Percentiles rank a stretch among this genome's conserved stretches.
Evolutionary conservation across 2,329 filamentous ascomycete genomes (phyloP).

Genomic region (Sclerotinia nivalis): DNA sequence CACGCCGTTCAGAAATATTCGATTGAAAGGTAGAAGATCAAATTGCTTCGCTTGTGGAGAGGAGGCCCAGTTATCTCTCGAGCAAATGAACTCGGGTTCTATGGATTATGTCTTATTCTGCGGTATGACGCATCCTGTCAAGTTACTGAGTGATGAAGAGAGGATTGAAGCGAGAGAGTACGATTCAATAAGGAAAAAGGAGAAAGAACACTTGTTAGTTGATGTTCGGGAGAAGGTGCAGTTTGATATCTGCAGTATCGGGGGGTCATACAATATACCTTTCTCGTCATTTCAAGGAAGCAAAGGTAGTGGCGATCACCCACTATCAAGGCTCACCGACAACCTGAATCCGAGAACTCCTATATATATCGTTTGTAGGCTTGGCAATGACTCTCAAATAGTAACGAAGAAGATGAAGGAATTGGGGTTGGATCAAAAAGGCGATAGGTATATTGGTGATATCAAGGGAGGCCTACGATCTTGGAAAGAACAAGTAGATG

Average conservation of each 20-base stretch:
- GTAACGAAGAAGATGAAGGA: slow-evolving; percentile 66
- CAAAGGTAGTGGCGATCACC: slow-evolving; percentile 30
- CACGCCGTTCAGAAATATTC: slow-evolving; percentile 70
- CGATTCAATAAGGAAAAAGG: slow-evolving; percentile 32
- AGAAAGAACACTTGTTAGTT: slow-evolving; percentile 59
- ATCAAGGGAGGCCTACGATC: slow-evolving; percentile 70
- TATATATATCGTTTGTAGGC: slow-evolving; percentile 71
- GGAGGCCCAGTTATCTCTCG: slow-evolving; percentile 60
- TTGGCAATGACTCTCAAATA: slow-evolving; percentile 78
- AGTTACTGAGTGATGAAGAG: slow-evolving; percentile 61
- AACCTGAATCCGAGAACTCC: slow-evolving; percentile 49
- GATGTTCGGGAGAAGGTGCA: slow-evolving; percentile 86
- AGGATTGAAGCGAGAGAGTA: slow-evolving; percentile 68
- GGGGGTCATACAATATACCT: slow-evolving; percentile 74
- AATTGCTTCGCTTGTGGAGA: slow-evolving; percentile 78
- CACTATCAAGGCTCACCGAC: slow-evolving; percentile 45
- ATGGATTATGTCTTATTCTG: slow-evolving; percentile 89
- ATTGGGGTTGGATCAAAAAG: slow-evolving; percentile 49
- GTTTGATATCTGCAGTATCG: slow-evolving; percentile 75
- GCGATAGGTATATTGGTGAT: slow-evolving; percentile 63
- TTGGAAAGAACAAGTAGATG: slow-evolving; percentile 70
- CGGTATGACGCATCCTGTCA: slow-evolving; percentile 58
- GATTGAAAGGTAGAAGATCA: slow-evolving; percentile 66
- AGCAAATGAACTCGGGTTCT: slow-evolving; percentile 62
- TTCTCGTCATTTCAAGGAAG: slow-evolving; percentile 54